Conservation (phyloP, 129 eudicot genomes). For the Pseudognaphalium luteoalbum region DNA sequence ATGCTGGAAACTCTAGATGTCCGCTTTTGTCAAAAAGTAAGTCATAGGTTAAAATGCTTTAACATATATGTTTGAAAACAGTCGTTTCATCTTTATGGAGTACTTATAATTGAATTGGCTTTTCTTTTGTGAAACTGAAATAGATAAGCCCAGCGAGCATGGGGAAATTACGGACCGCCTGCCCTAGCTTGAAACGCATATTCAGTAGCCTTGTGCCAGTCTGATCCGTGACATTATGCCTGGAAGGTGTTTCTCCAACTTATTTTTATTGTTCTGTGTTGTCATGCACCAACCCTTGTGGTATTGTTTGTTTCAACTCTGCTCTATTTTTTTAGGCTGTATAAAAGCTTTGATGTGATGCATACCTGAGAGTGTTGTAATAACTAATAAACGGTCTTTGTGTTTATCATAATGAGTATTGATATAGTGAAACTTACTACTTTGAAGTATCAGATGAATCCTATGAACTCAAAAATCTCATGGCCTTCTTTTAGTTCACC, state of each 20-base stretch:
- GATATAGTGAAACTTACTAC: neutral
- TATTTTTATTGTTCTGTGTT: neutral
- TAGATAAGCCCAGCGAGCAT: slow-evolving; percentile 65
- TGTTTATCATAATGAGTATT: neutral
- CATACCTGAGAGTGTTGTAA: neutral
- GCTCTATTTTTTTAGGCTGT: neutral
- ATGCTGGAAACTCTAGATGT: slow-evolving; percentile 95
- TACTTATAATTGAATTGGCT: neutral
- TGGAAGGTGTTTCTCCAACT: neutral
- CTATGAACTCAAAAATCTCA: neutral
- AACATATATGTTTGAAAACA: neutral
- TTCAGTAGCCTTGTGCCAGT: slow-evolving; percentile 60
- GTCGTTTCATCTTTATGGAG: neutral
- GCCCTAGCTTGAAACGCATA: slow-evolving; percentile 85
- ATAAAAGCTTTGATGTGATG: neutral
- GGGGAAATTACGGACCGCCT: slow-evolving; percentile 67
- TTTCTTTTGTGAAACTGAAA: neutral
- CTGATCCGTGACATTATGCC: neutral
- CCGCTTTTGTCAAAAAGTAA: slow-evolving; percentile 90
- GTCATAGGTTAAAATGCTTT: neutral
- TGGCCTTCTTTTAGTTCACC: neutral
- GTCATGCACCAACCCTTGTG: neutral
- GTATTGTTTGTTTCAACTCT: neutral
- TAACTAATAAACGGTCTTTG: neutral
- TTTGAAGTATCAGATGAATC: neutral